Evolutionary conservation across 371 early-diverging fungal genomes (phyloP).

Genomic region (Mucor indicus): DNA sequence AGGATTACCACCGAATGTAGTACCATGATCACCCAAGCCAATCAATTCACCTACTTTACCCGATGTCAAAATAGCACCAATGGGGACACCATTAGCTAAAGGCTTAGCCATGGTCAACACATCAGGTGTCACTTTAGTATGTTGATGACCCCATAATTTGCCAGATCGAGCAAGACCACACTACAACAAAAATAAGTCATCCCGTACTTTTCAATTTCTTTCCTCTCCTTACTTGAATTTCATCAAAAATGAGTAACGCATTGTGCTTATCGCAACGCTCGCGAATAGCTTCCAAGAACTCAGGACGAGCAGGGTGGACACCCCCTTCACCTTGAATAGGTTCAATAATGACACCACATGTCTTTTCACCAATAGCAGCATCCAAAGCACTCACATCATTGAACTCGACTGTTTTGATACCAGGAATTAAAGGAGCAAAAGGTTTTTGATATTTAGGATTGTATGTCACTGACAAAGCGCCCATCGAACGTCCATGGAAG

Average conservation of each 20-base stretch:
- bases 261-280: conserved; percentile 77
- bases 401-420: conserved; percentile 66
- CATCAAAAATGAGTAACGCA: conserved; percentile 90
- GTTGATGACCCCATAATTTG: conserved; percentile 84
- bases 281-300: conserved; percentile 76
- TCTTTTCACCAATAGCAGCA: conserved; percentile 64
- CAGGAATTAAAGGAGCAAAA: conserved; percentile 87
- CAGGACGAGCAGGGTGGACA: conserved; percentile 63
- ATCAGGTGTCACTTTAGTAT: conserved; percentile 72
- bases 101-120: conserved; percentile 95
- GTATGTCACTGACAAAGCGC: conserved; percentile 89
- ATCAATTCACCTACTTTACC: conserved; percentile 77
- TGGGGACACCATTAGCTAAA: conserved; percentile 94
- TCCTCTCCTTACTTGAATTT: conserved; percentile 80
- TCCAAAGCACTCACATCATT: conserved; percentile 68
- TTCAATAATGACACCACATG: conserved; percentile 93
- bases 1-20: conserved; percentile 86
- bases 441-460: conserved; percentile 90
- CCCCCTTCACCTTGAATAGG: conserved; percentile 98
- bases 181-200: conserved; percentile 15
- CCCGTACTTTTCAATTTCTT: too few relatives aligned
- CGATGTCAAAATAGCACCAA: conserved; percentile 84
- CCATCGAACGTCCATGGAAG: conserved; percentile 95
- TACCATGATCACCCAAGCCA: conserved; percentile 90
- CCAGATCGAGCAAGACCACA: conserved; percentile 95